Percentiles rank a stretch among this genome's conserved stretches.
These are phyloP conservation scores for Paragyromitra xinjiangensis DNA, from an alignment of 495 filamentous ascomycete genomes.

Conservation along the genomic window DNA sequence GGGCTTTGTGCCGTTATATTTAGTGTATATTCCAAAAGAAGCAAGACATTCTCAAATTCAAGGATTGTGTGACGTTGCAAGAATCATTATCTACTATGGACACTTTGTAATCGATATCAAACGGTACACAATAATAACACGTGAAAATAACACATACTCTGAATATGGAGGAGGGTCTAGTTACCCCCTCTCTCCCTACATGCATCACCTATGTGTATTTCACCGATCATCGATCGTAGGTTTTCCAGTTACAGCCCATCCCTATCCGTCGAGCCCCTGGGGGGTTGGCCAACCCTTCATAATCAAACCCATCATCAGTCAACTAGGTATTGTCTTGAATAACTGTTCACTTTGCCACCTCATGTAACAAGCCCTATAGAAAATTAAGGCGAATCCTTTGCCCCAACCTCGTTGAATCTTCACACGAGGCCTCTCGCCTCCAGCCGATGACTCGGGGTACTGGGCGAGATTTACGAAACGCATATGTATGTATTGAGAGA, in stretches of 20 bases:
- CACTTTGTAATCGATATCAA: not conserved
- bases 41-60: not conserved
- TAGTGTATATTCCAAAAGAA: not conserved
- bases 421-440: constrained; percentile 13
- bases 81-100: not conserved
- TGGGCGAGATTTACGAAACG: constrained; percentile 8
- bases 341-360: constrained; percentile 2
- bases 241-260: not conserved
- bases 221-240: not conserved
- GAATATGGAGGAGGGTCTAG: not conserved
- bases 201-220: not conserved
- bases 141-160: not conserved
- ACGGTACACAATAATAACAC: constrained; percentile 1
- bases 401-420: constrained; percentile 15
- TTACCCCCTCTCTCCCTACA: not conserved
- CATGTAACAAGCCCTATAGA: not conserved
- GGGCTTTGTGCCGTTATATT: not conserved
- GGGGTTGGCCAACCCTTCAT: constrained; percentile 3
- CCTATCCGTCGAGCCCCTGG: not conserved
- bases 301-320: not conserved
- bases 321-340: not conserved
- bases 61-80: constrained; percentile 1
- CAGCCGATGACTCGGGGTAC: not conserved
- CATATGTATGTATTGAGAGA: not conserved
- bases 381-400: constrained; percentile 9